Percentiles rank a stretch among this genome's conserved stretches.
phyloP scores from a whole-genome alignment of 139 green algal species.

The Chlamydomonas sphaeroides region DNA sequence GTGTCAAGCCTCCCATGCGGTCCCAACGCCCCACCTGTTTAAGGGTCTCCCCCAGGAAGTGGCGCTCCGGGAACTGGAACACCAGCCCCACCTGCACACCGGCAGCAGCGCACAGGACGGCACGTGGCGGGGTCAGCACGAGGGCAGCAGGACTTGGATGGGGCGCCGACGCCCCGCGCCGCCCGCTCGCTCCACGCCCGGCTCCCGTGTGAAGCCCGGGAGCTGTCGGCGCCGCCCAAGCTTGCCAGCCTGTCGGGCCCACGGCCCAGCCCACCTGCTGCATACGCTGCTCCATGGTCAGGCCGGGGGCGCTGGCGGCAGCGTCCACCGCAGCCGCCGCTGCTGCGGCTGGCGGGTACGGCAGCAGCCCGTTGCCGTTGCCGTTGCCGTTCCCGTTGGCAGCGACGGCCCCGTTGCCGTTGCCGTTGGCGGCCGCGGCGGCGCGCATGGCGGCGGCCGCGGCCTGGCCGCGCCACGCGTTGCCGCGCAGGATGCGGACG shows the following conservation, averaged over 20 bases:
- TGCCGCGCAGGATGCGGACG: slow-evolving; percentile 46
- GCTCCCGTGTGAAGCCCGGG: too few relatives aligned
- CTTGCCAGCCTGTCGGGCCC: too few relatives aligned
- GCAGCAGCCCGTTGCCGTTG: not conserved
- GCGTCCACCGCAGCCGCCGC: not conserved
- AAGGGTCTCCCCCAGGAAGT: slow-evolving; percentile 85
- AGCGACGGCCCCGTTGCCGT: not conserved
- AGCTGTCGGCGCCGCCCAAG: too few relatives aligned
- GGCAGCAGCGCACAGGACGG: too few relatives aligned
- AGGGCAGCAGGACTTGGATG: too few relatives aligned
- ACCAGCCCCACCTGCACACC: slow-evolving; percentile 85
- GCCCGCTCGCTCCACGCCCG: too few relatives aligned
- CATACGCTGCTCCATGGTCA: slow-evolving; percentile 62
- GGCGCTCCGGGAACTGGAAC: slow-evolving; percentile 97
- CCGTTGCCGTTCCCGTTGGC: not conserved
- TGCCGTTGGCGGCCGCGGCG: not conserved
- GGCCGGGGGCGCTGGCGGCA: not conserved
- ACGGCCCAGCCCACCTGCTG: slow-evolving; percentile 39
- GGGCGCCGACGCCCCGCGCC: too few relatives aligned
- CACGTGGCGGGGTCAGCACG: too few relatives aligned
- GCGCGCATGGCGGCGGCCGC: not conserved
- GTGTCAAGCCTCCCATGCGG: too few relatives aligned
- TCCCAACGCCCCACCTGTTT: slow-evolving; percentile 34
- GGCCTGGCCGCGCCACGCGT: not conserved
- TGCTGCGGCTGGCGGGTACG: not conserved